Percentiles rank a stretch among this genome's conserved stretches.
phyloP scores from a whole-genome alignment of 208 protist genomes.

The Lotmaria passim region DNA sequence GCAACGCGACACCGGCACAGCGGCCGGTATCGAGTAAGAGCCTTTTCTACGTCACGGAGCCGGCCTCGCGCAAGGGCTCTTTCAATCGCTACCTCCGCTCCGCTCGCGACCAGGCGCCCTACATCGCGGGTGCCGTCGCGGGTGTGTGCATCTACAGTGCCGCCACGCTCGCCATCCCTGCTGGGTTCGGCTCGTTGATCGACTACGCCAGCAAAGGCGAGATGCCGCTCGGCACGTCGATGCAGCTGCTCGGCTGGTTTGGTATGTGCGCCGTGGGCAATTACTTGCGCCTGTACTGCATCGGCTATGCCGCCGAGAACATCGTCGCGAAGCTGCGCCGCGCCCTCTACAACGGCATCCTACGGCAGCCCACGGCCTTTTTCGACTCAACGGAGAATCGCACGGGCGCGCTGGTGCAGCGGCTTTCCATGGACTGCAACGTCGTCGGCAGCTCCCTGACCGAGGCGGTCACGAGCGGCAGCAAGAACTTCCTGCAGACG shows the following conservation, averaged over 20 bases:
- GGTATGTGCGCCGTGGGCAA: slow-evolving; percentile 70
- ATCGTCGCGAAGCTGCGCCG: slow-evolving; percentile 78
- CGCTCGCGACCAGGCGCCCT: slow-evolving; percentile 51
- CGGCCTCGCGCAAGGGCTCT: slow-evolving; percentile 51
- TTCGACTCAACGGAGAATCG: slow-evolving; percentile 83
- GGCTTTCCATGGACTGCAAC: slow-evolving; percentile 90
- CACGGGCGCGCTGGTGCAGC: slow-evolving; percentile 79
- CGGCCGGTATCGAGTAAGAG: slow-evolving; percentile 49
- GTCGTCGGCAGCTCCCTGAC: slow-evolving; percentile 84
- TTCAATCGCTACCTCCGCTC: slow-evolving; percentile 69
- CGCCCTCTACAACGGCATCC: slow-evolving; percentile 64
- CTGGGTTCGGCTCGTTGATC: slow-evolving; percentile 83
- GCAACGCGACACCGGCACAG: slow-evolving; percentile 66
- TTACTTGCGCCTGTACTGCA: slow-evolving; percentile 71
- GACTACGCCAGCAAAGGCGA: slow-evolving; percentile 83
- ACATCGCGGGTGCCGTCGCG: slow-evolving; percentile 68
- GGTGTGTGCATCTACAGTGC: slow-evolving; percentile 78
- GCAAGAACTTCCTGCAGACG: slow-evolving; percentile 85
- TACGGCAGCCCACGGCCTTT: slow-evolving; percentile 74
- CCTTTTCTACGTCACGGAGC: slow-evolving; percentile 75
- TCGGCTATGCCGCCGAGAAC: slow-evolving; percentile 76
- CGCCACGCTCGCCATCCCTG: slow-evolving; percentile 84
- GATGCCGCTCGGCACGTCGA: slow-evolving; percentile 76
- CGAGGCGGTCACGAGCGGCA: slow-evolving; percentile 77
- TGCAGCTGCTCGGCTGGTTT: slow-evolving; percentile 83